phyloP scores from a whole-genome alignment of 495 filamentous ascomycete species.

The Neurospora sp. region DNA sequence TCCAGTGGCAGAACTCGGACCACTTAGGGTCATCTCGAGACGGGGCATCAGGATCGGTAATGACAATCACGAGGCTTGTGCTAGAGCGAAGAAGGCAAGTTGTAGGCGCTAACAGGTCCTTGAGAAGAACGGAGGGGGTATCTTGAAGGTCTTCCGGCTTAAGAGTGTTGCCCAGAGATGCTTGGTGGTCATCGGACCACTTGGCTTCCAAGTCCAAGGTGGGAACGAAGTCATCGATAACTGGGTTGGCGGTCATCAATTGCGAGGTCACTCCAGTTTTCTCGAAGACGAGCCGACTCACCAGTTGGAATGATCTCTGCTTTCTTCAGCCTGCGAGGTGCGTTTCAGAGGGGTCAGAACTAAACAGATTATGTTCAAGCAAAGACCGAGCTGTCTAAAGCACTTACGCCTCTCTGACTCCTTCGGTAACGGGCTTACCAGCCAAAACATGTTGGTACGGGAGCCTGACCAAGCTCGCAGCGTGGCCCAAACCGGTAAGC shows the following conservation, averaged over 20 bases:
- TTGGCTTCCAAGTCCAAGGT: conserved; percentile 38
- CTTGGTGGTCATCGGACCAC: conserved; percentile 38
- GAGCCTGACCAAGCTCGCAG: not conserved
- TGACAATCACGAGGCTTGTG: conserved; percentile 30
- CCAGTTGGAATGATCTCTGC: conserved; percentile 53
- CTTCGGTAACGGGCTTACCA: not conserved
- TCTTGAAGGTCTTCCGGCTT: conserved; percentile 40
- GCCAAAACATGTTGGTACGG: not conserved
- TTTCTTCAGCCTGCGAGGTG: conserved; percentile 37
- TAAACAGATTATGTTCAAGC: not conserved
- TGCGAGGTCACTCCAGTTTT: not conserved
- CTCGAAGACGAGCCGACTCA: conserved; percentile 7
- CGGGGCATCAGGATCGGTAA: conserved; percentile 65
- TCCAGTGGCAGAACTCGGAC: conserved; percentile 68
- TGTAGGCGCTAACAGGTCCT: not conserved
- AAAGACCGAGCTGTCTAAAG: not conserved
- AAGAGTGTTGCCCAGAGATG: conserved; percentile 52
- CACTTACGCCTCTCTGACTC: not conserved
- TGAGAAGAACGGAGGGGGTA: conserved; percentile 35
- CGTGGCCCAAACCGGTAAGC: not conserved
- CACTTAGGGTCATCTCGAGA: conserved; percentile 53
- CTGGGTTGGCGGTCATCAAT: conserved; percentile 18
- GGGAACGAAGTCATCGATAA: conserved; percentile 55
- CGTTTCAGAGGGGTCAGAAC: not conserved
- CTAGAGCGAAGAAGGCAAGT: conserved; percentile 8